Evolutionary conservation across 805 yeast genomes (phyloP), one percentile per base, ranked within the genome.

Genomic region (Barnettozyma sp.): DNA sequence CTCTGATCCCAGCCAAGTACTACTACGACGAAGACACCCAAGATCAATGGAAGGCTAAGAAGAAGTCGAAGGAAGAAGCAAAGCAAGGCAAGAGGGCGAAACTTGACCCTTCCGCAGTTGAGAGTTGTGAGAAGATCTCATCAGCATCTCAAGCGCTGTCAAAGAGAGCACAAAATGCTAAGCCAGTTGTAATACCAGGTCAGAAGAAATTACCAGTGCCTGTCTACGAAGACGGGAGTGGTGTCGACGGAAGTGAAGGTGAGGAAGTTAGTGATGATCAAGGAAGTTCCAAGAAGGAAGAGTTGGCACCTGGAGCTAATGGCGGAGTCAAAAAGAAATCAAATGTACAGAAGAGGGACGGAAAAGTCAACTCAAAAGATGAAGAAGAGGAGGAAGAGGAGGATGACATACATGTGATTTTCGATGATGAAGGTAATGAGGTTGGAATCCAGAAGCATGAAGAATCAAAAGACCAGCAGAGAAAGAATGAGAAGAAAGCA

Each of bases 1-100:
- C 96, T 15, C 65, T 90, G 58, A 88, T 90, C 40, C 97, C 97
- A 4, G 95, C 97, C 3, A 86, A 87, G 54, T 87, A 82, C 54
- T 90, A 90, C 57, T 87, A 84, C 56, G 96, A 88, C 57, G 95
- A 83, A 26, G 90, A 84, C 40, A 80, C 90, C 3, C 78, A 81
- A 49, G 79, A 80, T 35, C 97, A 90, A 60, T 88, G 97, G 97
- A 78, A 80, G 49, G 81, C 79, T 49, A 83, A 78, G 63, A 85
- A 86, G 65, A 73, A 78, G 60, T 59, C 76, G 21, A 82, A 81
- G 48, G 74, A 70, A 36, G 86, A 84, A 46, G 59, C 67, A 15
- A 73, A 67, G 45, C 67, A 63, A 35, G 76, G 73, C 44, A 82
- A 82, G 54, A 65, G 73, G 45, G 73, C 75, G 38, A 88, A 87